Evolutionary conservation across 768 basidiomycete genomes (phyloP).

Genomic region (Collybia sp.): DNA sequence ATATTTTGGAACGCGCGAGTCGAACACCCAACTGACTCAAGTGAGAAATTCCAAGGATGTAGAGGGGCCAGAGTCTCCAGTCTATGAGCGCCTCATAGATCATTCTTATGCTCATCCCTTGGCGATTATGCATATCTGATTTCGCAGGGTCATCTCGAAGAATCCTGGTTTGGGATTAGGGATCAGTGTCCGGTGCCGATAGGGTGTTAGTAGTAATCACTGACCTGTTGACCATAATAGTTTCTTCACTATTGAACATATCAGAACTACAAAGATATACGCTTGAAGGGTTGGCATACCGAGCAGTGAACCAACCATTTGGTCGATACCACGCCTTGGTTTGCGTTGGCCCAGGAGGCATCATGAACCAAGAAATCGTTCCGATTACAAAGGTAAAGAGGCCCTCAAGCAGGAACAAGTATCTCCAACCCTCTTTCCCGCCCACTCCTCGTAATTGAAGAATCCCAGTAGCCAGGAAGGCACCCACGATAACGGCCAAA

Average conservation of each 20-base stretch:
- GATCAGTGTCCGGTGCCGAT: too few species aligned
- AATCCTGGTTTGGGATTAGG: conserved; percentile 33
- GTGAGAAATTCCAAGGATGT: conserved; percentile 29
- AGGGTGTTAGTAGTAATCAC: too few species aligned
- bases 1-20: too few species aligned
- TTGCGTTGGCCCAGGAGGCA: conserved; percentile 59
- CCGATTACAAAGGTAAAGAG: conserved; percentile 50
- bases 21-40: too few species aligned
- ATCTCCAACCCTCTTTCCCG: conserved; percentile 50
- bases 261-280: too few species aligned
- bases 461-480: conserved; percentile 59
- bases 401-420: conserved; percentile 40
- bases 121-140: conserved; percentile 68
- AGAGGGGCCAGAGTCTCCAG: conserved; percentile 65
- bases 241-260: conserved; percentile 40
- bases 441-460: conserved; percentile 52
- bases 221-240: conserved; percentile 39
- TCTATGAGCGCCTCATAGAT: conserved; percentile 54
- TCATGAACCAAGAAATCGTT: conserved; percentile 47
- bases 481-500: conserved; percentile 39
- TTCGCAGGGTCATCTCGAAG: conserved; percentile 62
- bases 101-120: conserved; percentile 44
- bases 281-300: too few species aligned
- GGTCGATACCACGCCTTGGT: conserved; percentile 54
- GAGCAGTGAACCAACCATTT: conserved; percentile 55